phyloP scores from a whole-genome alignment of 2,329 filamentous ascomycete genomes.

The Cryphonectria radicalis region DNA sequence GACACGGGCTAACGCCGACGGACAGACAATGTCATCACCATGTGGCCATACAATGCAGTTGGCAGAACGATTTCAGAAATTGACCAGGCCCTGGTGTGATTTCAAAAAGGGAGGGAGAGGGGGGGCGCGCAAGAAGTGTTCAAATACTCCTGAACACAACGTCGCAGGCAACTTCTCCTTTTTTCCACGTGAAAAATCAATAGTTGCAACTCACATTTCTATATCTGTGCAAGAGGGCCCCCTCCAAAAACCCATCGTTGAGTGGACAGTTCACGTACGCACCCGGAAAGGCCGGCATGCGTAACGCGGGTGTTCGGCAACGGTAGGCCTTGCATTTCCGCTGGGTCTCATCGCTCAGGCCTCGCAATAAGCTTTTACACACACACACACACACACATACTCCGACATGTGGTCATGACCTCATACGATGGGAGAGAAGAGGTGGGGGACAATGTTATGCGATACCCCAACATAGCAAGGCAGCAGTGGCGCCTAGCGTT shows the following conservation, averaged over 20 bases:
- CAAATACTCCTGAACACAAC: neutral
- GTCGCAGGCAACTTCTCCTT: neutral
- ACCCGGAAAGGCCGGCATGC: neutral
- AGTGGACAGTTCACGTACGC: neutral
- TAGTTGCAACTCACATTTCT: neutral
- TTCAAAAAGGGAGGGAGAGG: neutral
- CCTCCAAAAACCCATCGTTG: neutral
- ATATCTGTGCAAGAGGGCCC: neutral
- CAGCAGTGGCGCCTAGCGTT: neutral
- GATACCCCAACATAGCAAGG: neutral
- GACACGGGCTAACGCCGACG: no score
- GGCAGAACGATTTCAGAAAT: neutral
- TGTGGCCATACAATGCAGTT: no score
- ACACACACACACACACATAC: no score
- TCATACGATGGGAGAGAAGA: neutral
- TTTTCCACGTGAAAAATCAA: neutral
- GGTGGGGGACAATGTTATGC: no score
- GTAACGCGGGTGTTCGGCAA: neutral
- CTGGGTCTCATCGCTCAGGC: neutral
- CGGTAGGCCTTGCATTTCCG: neutral
- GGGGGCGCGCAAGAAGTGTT: neutral
- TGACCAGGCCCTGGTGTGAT: neutral
- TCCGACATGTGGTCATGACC: neutral
- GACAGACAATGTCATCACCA: no score
- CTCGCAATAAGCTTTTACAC: neutral